Conservation (phyloP, 192 early-diverging fungal genomes). For the Diversispora epigaea region DNA sequence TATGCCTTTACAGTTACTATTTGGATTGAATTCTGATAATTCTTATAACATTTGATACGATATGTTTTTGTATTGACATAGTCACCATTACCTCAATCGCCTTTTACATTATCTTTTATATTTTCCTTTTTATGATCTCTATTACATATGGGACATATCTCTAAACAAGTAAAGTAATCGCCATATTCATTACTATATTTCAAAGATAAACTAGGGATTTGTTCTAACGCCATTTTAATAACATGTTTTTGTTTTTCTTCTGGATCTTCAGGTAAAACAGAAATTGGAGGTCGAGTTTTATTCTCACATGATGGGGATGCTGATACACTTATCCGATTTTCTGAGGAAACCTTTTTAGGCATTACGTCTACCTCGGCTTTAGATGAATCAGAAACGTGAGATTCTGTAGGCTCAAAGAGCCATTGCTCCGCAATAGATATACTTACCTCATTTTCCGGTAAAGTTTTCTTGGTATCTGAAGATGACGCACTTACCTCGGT, state of each 20-base stretch:
- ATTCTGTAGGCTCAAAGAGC: too few species aligned
- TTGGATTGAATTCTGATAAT: constrained; percentile 21
- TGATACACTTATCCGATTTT: too few species aligned
- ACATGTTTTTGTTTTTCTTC: constrained; percentile 27
- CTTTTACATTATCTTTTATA: constrained; percentile 6
- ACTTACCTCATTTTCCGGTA: too few species aligned
- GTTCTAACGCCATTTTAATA: constrained; percentile 16
- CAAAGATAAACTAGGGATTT: constrained; percentile 15
- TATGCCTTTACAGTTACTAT: constrained; percentile 6
- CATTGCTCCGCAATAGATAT: too few species aligned
- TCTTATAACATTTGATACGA: not conserved
- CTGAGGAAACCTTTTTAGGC: too few species aligned
- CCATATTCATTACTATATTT: constrained; percentile 21
- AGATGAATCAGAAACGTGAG: too few species aligned
- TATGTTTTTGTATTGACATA: constrained; percentile 25
- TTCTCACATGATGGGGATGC: too few species aligned
- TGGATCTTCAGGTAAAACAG: constrained; percentile 3
- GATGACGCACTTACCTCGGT: too few species aligned
- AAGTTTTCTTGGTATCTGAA: too few species aligned
- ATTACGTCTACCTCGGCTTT: too few species aligned
- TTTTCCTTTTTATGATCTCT: constrained; percentile 4
- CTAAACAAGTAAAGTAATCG: constrained; percentile 16
- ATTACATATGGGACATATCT: not conserved
- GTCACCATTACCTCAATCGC: constrained; percentile 6
- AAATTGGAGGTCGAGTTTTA: not conserved